phyloP scores from a whole-genome alignment of 202 grass and related monocot genomes.

The Schoenoplectus tabernaemontani region DNA sequence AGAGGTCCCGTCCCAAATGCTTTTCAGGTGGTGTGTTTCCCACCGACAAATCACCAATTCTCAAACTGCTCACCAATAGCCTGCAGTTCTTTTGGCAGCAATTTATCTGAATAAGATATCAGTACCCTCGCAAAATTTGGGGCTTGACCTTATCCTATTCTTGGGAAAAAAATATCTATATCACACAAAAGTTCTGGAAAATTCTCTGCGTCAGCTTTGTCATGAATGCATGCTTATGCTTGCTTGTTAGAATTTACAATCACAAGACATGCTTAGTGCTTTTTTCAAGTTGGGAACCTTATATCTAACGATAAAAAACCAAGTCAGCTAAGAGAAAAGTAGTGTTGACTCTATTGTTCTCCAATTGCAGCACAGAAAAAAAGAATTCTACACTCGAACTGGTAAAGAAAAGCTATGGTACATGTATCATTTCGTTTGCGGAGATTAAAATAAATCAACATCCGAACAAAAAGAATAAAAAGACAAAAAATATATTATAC shows the following conservation, averaged over 20 bases:
- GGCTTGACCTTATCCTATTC: neutral
- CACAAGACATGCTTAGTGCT: neutral
- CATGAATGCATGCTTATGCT: neutral
- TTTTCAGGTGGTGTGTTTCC: neutral
- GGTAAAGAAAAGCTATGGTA: neutral
- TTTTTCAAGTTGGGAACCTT: neutral
- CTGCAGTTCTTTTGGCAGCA: neutral
- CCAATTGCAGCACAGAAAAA: neutral
- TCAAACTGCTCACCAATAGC: neutral
- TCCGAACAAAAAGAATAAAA: neutral
- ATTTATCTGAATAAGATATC: neutral
- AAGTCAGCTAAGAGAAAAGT: neutral
- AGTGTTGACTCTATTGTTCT: neutral
- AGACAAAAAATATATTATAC: neutral
- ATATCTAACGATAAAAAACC: neutral
- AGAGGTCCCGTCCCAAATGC: neutral
- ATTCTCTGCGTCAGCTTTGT: neutral
- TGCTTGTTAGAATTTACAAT: neutral
- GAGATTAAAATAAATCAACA: neutral
- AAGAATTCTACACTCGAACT: neutral
- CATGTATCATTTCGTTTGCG: neutral
- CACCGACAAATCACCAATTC: constrained; percentile 17
- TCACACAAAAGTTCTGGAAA: neutral
- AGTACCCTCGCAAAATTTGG: neutral
- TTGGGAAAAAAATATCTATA: neutral